phyloP scores from a whole-genome alignment of 176 grass and related monocot species.

The Musa itinerans region DNA sequence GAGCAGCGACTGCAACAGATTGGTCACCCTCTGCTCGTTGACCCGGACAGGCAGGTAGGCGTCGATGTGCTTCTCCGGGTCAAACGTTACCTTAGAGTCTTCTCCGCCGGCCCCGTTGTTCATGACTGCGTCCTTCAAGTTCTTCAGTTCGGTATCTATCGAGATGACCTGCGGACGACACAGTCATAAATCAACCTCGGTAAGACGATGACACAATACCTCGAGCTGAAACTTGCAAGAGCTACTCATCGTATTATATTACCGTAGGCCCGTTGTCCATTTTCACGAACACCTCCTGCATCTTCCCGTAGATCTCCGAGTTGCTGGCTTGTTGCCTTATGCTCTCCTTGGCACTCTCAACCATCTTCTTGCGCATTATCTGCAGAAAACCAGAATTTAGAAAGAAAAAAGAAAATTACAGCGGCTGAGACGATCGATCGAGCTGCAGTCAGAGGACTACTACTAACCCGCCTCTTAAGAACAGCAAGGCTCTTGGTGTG shows the following conservation, averaged over 20 bases:
- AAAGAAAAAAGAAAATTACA: no score
- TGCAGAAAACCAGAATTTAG: not conserved
- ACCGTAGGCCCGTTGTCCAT: conserved; percentile 46
- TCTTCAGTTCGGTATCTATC: conserved; percentile 53
- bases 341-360: conserved; percentile 59
- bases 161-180: conserved; percentile 33
- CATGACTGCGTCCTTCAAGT: conserved; percentile 64
- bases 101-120: conserved; percentile 19
- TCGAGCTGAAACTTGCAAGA: not conserved
- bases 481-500: conserved; percentile 85
- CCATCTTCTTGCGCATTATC: conserved; percentile 78
- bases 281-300: conserved; percentile 69
- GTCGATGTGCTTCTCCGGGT: conserved; percentile 73
- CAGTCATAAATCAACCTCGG: not conserved
- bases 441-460: not conserved
- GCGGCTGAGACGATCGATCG: not conserved
- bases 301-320: conserved; percentile 79
- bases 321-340: conserved; percentile 43
- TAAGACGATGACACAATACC: not conserved
- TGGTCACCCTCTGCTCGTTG: conserved; percentile 86
- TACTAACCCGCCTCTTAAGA: conserved; percentile 76
- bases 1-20: conserved; percentile 70
- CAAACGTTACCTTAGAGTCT: conserved; percentile 33
- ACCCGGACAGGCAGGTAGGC: conserved; percentile 73
- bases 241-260: conserved; percentile 9